Conservation (phyloP, 768 basidiomycete species). For the Leccinum uliginosum region DNA sequence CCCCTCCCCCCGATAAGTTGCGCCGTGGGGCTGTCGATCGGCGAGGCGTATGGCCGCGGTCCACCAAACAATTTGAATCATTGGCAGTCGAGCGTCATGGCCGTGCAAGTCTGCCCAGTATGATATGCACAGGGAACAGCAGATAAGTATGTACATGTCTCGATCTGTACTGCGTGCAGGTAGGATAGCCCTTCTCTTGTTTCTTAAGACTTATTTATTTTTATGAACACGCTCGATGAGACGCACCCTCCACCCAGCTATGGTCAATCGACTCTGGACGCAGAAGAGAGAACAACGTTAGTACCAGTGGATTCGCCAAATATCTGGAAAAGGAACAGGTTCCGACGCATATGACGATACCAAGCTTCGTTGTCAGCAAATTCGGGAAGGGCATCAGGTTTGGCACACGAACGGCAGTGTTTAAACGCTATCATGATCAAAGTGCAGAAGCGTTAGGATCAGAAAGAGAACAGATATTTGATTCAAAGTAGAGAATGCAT, state of each 20-base stretch:
- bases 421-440: conserved; percentile 18
- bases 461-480: too few species aligned
- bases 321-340: not conserved
- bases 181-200: not conserved
- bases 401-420: conserved; percentile 31
- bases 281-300: not conserved
- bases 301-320: not conserved
- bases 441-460: not conserved
- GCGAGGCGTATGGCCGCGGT: too few species aligned
- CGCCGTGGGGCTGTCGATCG: too few species aligned
- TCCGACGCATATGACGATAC: conserved; percentile 30
- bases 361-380: conserved; percentile 33
- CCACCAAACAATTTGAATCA: too few species aligned
- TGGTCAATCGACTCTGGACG: conserved; percentile 15
- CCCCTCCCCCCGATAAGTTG: too few species aligned
- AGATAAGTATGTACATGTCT: too few species aligned
- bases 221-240: conserved; percentile 19
- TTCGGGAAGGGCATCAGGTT: conserved; percentile 30
- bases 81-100: too few species aligned
- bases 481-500: not conserved
- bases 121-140: too few species aligned
- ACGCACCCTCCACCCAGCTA: conserved; percentile 24
- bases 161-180: not conserved
- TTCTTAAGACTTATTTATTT: conserved; percentile 1
- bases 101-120: too few species aligned